A percentile compares a stretch with the other conserved stretches of the same genome.
phyloP scores from a whole-genome alignment of 2,329 filamentous ascomycete species.

The Coniochaeta pulveracea region DNA sequence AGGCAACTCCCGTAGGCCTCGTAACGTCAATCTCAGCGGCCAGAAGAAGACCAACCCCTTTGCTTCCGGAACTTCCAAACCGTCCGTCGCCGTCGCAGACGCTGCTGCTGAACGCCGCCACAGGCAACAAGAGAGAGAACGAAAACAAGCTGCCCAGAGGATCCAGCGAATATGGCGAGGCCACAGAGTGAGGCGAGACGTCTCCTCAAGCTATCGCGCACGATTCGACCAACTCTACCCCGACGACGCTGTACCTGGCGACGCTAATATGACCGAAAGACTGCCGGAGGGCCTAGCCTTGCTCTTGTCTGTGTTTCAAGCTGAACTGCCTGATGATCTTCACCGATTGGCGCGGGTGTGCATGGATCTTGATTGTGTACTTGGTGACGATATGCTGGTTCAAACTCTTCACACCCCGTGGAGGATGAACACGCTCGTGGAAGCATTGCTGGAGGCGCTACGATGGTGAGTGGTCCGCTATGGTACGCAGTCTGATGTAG shows the following conservation, averaged over 20 bases:
- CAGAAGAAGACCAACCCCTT: slow-evolving; percentile 68
- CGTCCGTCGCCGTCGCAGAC: slow-evolving; percentile 69
- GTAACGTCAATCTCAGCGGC: slow-evolving; percentile 90
- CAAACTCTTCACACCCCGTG: too few relatives aligned
- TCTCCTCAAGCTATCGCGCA: slow-evolving; percentile 45
- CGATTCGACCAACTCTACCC: slow-evolving; percentile 52
- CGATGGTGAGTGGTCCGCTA: too few relatives aligned
- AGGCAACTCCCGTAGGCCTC: slow-evolving; percentile 70
- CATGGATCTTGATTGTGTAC: slow-evolving; percentile 30
- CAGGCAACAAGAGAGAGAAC: slow-evolving; percentile 71
- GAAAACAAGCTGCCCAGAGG: slow-evolving; percentile 57
- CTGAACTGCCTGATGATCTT: slow-evolving; percentile 31
- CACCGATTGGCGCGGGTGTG: slow-evolving; percentile 33
- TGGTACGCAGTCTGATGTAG: too few relatives aligned
- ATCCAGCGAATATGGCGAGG: slow-evolving; percentile 82
- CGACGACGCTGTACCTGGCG: slow-evolving; percentile 20
- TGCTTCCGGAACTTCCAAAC: slow-evolving; percentile 40
- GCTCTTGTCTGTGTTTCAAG: slow-evolving; percentile 37
- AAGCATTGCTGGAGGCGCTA: too few relatives aligned
- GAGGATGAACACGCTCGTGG: too few relatives aligned
- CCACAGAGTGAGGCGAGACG: slow-evolving; percentile 46
- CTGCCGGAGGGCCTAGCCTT: slow-evolving; percentile 31
- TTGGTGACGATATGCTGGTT: too few relatives aligned
- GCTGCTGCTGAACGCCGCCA: slow-evolving; percentile 78
- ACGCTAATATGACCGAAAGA: slow-evolving; percentile 22